phyloP scores from a whole-genome alignment of 108 stramenopile species.

The Aurantiochytrium sp. region DNA sequence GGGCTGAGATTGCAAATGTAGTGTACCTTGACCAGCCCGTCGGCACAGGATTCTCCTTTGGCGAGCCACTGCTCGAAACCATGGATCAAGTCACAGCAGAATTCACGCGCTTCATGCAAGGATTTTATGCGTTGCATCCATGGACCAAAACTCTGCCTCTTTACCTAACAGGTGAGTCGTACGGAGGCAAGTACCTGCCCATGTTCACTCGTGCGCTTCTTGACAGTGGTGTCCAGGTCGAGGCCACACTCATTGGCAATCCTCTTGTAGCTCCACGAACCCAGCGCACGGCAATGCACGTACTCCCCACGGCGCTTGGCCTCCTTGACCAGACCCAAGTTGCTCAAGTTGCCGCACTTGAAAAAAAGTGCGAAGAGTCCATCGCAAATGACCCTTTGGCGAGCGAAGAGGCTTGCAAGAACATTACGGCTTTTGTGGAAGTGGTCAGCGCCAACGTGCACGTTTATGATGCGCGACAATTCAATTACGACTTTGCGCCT shows the following conservation, averaged over 20 bases:
- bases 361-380: not conserved
- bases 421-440: not conserved
- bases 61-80: not conserved
- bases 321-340: not conserved
- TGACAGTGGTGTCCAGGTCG: not conserved
- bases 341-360: not conserved
- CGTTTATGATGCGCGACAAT: not conserved
- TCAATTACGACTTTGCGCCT: not conserved
- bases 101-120: not conserved
- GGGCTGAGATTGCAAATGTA: not conserved
- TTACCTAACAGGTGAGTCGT: not conserved
- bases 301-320: not conserved
- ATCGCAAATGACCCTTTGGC: not conserved
- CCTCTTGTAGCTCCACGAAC: not conserved
- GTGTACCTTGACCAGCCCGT: not conserved
- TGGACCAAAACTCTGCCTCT: not conserved
- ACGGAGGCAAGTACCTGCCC: conserved; percentile 9
- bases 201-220: not conserved
- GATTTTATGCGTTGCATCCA: not conserved
- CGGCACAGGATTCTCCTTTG: not conserved
- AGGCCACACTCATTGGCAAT: not conserved
- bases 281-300: not conserved
- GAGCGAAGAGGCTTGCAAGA: not conserved
- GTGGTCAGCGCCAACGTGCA: not conserved
- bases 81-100: not conserved